Evolutionary conservation across 2,329 filamentous ascomycete species (phyloP).

Genomic region (Penicillium fuscoglaucum): DNA sequence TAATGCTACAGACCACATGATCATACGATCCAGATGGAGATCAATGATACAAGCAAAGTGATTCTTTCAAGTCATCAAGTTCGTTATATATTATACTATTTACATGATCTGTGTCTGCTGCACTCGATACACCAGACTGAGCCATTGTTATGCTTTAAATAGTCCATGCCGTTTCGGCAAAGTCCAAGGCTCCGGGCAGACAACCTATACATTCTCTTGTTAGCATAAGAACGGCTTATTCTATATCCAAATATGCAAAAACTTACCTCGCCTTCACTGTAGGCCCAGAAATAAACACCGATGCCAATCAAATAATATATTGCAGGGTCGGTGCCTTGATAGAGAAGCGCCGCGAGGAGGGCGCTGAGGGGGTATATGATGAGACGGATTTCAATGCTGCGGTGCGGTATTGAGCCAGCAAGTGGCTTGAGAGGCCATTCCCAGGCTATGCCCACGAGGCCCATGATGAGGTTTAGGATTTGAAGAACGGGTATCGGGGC

Average conservation of each 20-base stretch:
- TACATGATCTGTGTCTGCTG: conserved; percentile 20
- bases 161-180: conserved; percentile 55
- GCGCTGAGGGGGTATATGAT: conserved; percentile 77
- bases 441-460: conserved; percentile 74
- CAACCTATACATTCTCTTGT: conserved; percentile 50
- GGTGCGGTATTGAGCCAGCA: conserved; percentile 75
- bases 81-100: conserved; percentile 11
- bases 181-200: conserved; percentile 70
- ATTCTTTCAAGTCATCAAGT: conserved; percentile 1
- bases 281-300: conserved; percentile 92
- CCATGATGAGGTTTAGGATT: conserved; percentile 82
- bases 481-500: conserved; percentile 87
- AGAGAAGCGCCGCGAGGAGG: conserved; percentile 73
- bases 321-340: conserved; percentile 89
- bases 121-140: conserved; percentile 14
- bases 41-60: not conserved
- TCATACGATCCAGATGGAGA: not conserved
- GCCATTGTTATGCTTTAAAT: conserved; percentile 30
- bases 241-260: not conserved
- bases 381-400: conserved; percentile 82
- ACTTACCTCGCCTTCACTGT: conserved; percentile 92
- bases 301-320: conserved; percentile 89
- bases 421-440: conserved; percentile 85
- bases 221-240: not conserved
- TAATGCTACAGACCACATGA: not conserved